These are phyloP conservation scores for Hypoxylon sp. DNA, from an alignment of 2,329 filamentous ascomycete genomes.

Conservation along the genomic window DNA sequence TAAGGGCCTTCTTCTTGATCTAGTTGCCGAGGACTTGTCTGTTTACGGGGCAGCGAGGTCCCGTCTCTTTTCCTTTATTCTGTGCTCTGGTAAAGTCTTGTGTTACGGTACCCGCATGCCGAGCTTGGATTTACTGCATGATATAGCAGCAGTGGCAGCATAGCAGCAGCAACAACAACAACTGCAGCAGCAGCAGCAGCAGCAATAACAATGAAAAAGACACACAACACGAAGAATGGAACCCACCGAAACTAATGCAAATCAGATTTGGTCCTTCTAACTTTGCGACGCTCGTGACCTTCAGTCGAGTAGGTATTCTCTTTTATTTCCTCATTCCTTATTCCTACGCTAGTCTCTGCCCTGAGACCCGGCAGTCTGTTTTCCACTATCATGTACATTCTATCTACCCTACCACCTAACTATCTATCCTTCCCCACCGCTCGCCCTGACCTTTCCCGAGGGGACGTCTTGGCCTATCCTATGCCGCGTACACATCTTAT, in stretches of 20 bases:
- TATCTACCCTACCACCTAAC: no score
- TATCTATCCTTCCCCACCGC: slow-evolving; percentile 2
- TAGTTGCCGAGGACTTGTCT: neutral
- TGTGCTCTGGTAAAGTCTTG: slow-evolving; percentile 18
- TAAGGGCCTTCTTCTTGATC: slow-evolving; percentile 7
- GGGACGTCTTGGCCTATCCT: slow-evolving; percentile 19
- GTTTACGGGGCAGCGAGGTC: neutral
- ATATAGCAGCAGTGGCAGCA: neutral
- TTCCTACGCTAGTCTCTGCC: slow-evolving; percentile 16
- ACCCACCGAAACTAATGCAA: slow-evolving; percentile 27
- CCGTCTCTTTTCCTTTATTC: neutral
- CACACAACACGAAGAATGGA: slow-evolving; percentile 11
- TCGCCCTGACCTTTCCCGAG: slow-evolving; percentile 31
- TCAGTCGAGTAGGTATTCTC: slow-evolving; percentile 16
- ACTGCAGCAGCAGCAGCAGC: neutral
- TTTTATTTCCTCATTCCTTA: slow-evolving; percentile 23
- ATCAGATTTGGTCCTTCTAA: slow-evolving; percentile 37
- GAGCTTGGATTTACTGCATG: no score
- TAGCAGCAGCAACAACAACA: neutral
- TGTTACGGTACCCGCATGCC: slow-evolving; percentile 12
- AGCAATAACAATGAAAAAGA: neutral
- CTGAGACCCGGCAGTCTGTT: slow-evolving; percentile 29
- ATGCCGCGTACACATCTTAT: slow-evolving; percentile 10
- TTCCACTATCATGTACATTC: neutral
- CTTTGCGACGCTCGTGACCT: slow-evolving; percentile 27